Percentiles rank a stretch among this genome's conserved stretches.
Conservation (phyloP, 1,284 basidiomycete species). For the Ustilago curta region DNA sequence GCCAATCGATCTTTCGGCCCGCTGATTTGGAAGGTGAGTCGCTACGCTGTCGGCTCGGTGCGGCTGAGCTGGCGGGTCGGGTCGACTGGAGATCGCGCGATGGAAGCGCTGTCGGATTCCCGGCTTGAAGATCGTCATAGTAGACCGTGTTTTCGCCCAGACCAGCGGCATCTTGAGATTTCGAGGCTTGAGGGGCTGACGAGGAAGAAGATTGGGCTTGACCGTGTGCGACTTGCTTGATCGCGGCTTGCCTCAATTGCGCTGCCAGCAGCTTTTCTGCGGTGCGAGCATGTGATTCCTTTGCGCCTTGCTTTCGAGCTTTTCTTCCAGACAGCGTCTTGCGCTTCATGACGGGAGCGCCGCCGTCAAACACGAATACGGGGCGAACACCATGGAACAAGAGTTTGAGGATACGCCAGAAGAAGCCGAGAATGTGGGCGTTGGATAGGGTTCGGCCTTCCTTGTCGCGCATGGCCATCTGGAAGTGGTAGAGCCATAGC, state of each 20-base stretch:
- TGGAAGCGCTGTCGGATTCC: constrained; percentile 21
- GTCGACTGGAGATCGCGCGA: constrained; percentile 78
- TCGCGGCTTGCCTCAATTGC: constrained; percentile 89
- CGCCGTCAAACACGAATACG: constrained; percentile 91
- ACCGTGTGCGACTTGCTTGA: constrained; percentile 74
- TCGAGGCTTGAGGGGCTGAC: background rate
- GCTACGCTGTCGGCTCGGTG: constrained; percentile 27
- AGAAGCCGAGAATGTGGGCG: constrained; percentile 93
- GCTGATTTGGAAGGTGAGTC: constrained; percentile 71
- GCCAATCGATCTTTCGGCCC: constrained; percentile 53
- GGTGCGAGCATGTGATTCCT: constrained; percentile 64
- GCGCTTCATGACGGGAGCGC: constrained; percentile 70
- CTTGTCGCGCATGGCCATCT: constrained; percentile 96
- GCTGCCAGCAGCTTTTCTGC: constrained; percentile 91
- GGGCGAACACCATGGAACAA: constrained; percentile 87
- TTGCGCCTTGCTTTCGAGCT: constrained; percentile 75
- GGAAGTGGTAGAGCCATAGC: constrained; percentile 89
- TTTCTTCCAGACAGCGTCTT: constrained; percentile 69
- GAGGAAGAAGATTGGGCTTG: constrained; percentile 19
- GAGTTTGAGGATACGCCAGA: constrained; percentile 85
- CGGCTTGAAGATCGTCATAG: constrained; percentile 50
- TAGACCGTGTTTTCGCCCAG: constrained; percentile 72
- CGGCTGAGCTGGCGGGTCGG: constrained; percentile 16
- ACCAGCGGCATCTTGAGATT: constrained; percentile 7
- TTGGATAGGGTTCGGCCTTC: constrained; percentile 90